Evolutionary conservation across 202 grass and related monocot species (phyloP).

Genomic region (Panicum virgatum): DNA sequence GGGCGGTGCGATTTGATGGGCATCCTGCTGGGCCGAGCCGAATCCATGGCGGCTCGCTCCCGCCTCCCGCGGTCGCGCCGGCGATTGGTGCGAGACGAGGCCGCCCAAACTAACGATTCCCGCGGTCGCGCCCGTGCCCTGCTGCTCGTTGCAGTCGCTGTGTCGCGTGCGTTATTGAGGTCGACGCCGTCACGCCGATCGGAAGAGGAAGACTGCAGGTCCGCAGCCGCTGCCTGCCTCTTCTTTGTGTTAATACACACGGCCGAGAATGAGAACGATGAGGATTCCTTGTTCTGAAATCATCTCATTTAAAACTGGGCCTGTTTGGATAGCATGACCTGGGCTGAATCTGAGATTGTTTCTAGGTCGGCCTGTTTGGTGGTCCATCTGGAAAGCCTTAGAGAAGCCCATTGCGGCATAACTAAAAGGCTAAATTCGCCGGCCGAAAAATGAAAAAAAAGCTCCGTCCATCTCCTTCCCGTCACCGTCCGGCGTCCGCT

Average conservation of each 20-base stretch:
- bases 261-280: neutral
- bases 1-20: slow-evolving; percentile 64
- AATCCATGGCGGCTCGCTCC: slow-evolving; percentile 50
- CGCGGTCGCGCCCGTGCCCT: neutral
- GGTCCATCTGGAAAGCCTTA: neutral
- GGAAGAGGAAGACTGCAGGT: neutral
- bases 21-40: slow-evolving; percentile 48
- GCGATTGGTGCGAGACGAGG: neutral
- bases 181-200: neutral
- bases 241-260: neutral
- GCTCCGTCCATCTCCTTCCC: neutral
- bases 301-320: neutral
- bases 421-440: neutral
- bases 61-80: neutral
- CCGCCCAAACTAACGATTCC: neutral
- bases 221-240: neutral
- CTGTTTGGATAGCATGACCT: neutral
- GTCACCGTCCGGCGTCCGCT: neutral
- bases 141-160: neutral
- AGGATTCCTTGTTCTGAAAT: neutral
- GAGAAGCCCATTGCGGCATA: neutral
- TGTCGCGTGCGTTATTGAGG: neutral
- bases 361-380: neutral
- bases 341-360: neutral
- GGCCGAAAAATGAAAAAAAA: neutral